Evolutionary conservation across 2,329 filamentous ascomycete genomes (phyloP).

Genomic region (Ceratocystis huliohia): DNA sequence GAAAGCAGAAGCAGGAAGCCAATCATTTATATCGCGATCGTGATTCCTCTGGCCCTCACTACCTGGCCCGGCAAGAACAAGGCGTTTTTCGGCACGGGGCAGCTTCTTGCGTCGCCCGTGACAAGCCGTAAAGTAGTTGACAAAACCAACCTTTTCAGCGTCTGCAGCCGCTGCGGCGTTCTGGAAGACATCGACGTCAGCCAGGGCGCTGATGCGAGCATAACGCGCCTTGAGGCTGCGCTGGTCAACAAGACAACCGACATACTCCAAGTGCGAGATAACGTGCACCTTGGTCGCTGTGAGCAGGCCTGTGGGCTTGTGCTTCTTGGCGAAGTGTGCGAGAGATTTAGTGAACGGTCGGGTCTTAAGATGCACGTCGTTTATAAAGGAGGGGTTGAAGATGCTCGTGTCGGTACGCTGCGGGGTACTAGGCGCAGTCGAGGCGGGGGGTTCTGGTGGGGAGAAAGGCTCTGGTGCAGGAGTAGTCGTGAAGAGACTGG

Average conservation of each 20-base stretch:
- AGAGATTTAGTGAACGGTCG: slow-evolving; percentile 56
- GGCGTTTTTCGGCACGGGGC: background rate
- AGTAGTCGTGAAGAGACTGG: slow-evolving; percentile 55
- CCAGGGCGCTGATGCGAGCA: slow-evolving; percentile 53
- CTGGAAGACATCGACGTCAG: slow-evolving; percentile 51
- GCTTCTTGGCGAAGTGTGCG: slow-evolving; percentile 69
- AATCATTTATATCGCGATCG: background rate
- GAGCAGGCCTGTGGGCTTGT: slow-evolving; percentile 55
- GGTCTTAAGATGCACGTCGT: slow-evolving; percentile 58
- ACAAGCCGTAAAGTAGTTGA: slow-evolving; percentile 85
- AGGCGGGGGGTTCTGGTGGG: background rate
- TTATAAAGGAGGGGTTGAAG: slow-evolving; percentile 63
- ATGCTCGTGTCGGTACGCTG: slow-evolving; percentile 35
- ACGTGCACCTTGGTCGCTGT: slow-evolving; percentile 61
- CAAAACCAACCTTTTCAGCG: slow-evolving; percentile 51
- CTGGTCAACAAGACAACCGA: slow-evolving; percentile 67
- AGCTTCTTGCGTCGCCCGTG: slow-evolving; percentile 43
- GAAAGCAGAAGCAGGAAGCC: too few relatives aligned
- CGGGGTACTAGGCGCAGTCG: background rate
- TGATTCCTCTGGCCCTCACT: background rate
- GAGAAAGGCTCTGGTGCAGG: slow-evolving; percentile 18
- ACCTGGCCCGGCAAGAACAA: background rate
- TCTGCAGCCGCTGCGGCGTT: slow-evolving; percentile 18
- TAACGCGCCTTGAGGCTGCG: slow-evolving; percentile 58
- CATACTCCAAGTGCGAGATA: slow-evolving; percentile 72